Evolutionary conservation across 768 basidiomycete species (phyloP).

Genomic region (Suillus subaureus): DNA sequence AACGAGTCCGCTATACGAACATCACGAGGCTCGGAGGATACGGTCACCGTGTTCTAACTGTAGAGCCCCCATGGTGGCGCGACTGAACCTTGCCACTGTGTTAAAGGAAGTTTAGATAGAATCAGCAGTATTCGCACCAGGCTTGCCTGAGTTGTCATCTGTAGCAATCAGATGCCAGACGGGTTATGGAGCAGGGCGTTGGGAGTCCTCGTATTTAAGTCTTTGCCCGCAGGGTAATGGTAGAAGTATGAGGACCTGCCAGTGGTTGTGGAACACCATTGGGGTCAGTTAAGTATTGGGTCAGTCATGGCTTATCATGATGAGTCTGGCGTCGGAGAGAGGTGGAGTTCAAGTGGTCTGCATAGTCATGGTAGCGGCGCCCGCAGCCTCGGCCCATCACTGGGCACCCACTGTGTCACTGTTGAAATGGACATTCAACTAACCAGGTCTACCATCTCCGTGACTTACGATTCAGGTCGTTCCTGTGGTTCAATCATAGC

Average conservation of each 20-base stretch:
- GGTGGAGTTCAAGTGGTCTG: no score
- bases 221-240: background rate
- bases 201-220: background rate
- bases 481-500: background rate
- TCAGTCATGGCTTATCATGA: background rate
- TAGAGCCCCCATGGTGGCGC: background rate
- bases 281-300: no score
- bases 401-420: no score
- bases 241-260: background rate
- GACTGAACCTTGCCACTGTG: background rate
- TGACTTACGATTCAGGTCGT: no score
- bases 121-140: no score
- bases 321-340: background rate
- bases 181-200: background rate
- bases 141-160: no score
- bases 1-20: background rate
- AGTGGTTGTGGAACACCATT: no score
- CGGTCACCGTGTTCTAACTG: background rate
- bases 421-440: no score
- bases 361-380: no score
- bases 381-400: no score
- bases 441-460: no score
- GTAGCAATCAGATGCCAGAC: background rate
- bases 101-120: background rate
- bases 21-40: background rate